Conservation (phyloP, 2,329 filamentous ascomycete species). For the Penicillium sp. region DNA sequence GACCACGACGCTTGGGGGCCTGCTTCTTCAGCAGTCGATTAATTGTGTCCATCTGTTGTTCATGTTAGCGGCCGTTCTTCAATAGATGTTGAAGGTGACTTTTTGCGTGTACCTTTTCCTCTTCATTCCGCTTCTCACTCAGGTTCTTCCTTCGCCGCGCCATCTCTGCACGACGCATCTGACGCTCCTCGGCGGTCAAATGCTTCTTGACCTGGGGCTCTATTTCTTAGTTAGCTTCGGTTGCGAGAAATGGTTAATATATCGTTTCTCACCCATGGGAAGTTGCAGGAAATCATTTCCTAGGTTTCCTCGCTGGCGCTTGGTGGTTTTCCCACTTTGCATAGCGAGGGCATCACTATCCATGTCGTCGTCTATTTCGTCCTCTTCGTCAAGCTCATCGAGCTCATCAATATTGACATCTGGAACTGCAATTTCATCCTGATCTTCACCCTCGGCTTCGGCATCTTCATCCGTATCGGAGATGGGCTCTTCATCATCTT, state of each 20-base stretch:
- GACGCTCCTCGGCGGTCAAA: constrained; percentile 69
- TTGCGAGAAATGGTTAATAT: not conserved
- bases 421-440: constrained; percentile 46
- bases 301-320: constrained; percentile 63
- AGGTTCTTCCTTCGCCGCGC: constrained; percentile 70
- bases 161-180: constrained; percentile 72
- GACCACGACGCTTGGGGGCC: constrained; percentile 57
- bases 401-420: constrained; percentile 40
- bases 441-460: constrained; percentile 50
- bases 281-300: constrained; percentile 52
- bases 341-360: constrained; percentile 46
- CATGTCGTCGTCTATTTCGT: constrained; percentile 44
- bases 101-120: constrained; percentile 62
- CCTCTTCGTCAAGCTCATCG: constrained; percentile 42
- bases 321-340: constrained; percentile 65
- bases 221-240: constrained; percentile 28
- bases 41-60: constrained; percentile 62
- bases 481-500: constrained; percentile 50
- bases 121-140: constrained; percentile 73
- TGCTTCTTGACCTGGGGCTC: constrained; percentile 72
- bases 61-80: constrained; percentile 15
- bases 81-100: not conserved
- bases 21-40: constrained; percentile 66
- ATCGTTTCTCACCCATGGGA: constrained; percentile 51
- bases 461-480: constrained; percentile 49